phyloP scores from a whole-genome alignment of 768 basidiomycete genomes.

The Xerocomellus intermedius region DNA sequence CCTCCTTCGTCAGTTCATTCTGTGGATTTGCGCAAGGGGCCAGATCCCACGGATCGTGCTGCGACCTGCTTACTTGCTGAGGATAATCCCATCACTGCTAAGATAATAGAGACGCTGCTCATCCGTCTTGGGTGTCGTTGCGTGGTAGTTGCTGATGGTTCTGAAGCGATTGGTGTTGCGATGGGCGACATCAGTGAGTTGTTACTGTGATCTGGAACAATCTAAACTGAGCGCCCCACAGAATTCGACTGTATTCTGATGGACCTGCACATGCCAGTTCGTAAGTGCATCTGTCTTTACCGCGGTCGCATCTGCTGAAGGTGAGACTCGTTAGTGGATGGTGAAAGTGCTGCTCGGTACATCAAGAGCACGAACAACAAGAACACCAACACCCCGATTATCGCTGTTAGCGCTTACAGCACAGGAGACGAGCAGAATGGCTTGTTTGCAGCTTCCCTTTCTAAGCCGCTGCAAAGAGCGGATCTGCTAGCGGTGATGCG shows the following conservation, averaged over 20 bases:
- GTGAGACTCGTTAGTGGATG: constrained; percentile 61
- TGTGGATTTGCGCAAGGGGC: constrained; percentile 72
- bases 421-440: constrained; percentile 66
- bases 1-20: constrained; percentile 86
- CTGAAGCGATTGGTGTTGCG: constrained; percentile 94
- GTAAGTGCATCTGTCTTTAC: constrained; percentile 46
- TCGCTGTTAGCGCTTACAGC: constrained; percentile 88
- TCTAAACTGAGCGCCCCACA: constrained; percentile 32
- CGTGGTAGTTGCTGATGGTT: constrained; percentile 93
- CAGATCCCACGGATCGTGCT: constrained; percentile 80
- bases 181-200: constrained; percentile 95
- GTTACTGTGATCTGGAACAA: background rate
- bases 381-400: constrained; percentile 90
- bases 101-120: constrained; percentile 94
- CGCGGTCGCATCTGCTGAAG: constrained; percentile 6
- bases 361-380: constrained; percentile 97
- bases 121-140: constrained; percentile 93
- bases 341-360: constrained; percentile 94
- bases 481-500: constrained; percentile 81
- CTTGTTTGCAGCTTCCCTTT: constrained; percentile 76
- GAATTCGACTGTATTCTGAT: constrained; percentile 96
- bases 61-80: constrained; percentile 94
- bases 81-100: constrained; percentile 96
- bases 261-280: constrained; percentile 93
- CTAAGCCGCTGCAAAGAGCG: constrained; percentile 88